Percentiles rank a stretch among this genome's conserved stretches.
Conservation (phyloP, 768 basidiomycete genomes). For the Crepidotus variabilis region DNA sequence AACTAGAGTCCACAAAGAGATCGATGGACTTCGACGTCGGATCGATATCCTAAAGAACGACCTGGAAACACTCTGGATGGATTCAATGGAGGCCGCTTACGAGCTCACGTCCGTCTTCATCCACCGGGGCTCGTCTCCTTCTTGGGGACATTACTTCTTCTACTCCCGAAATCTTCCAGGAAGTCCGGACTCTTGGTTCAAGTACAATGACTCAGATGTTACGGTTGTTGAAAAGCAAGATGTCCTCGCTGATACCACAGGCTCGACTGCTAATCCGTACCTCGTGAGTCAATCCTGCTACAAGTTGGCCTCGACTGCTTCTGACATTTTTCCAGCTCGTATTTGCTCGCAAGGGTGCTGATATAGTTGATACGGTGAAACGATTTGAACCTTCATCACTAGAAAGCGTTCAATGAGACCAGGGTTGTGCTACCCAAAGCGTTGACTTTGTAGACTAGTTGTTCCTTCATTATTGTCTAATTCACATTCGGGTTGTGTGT, state of each 20-base stretch:
- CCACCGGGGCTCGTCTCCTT: slow-evolving; percentile 84
- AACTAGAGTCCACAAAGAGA: slow-evolving; percentile 46
- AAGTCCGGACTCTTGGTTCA: slow-evolving; percentile 85
- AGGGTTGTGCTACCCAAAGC: background rate
- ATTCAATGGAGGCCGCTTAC: slow-evolving; percentile 66
- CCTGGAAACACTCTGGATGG: slow-evolving; percentile 73
- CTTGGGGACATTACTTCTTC: slow-evolving; percentile 95
- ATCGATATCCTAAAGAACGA: slow-evolving; percentile 57
- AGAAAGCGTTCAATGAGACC: background rate
- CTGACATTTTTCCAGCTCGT: slow-evolving; percentile 54
- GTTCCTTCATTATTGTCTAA: no score
- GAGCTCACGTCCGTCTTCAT: slow-evolving; percentile 94
- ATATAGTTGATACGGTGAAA: slow-evolving; percentile 80
- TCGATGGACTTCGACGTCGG: slow-evolving; percentile 48
- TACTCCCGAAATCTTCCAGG: slow-evolving; percentile 86
- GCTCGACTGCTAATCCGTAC: slow-evolving; percentile 87
- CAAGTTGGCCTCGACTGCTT: background rate
- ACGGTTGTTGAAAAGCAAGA: slow-evolving; percentile 73
- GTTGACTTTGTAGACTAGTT: background rate
- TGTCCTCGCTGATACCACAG: slow-evolving; percentile 87
- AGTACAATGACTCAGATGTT: slow-evolving; percentile 93
- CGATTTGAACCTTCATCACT: slow-evolving; percentile 42
- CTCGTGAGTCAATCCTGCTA: slow-evolving; percentile 46
- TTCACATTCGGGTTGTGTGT: background rate
- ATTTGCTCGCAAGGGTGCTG: slow-evolving; percentile 73